A percentile compares a stretch with the other conserved stretches of the same genome.
Evolutionary conservation across 345 rosid species (phyloP).

Genomic region (Hypericum androsaemum): DNA sequence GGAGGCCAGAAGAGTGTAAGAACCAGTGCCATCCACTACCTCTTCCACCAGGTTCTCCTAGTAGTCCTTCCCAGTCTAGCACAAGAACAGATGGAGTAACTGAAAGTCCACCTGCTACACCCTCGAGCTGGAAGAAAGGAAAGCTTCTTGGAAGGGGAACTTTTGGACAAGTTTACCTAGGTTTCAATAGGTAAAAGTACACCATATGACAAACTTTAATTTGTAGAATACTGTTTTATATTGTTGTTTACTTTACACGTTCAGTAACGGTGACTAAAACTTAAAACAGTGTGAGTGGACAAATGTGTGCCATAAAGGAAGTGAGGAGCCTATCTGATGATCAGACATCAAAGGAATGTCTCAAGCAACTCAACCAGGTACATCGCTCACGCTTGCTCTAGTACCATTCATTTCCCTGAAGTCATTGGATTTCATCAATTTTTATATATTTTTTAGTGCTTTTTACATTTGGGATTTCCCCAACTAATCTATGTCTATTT

Average conservation of each 20-base stretch:
- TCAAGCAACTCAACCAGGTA: slow-evolving; percentile 92
- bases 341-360: slow-evolving; percentile 69
- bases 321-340: slow-evolving; percentile 75
- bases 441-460: no score
- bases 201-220: background rate
- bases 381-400: background rate
- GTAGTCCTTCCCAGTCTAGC: slow-evolving; percentile 50
- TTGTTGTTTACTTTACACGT: slow-evolving; percentile 1
- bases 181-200: slow-evolving; percentile 66
- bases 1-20: slow-evolving; percentile 50
- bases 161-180: slow-evolving; percentile 88
- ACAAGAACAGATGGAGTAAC: slow-evolving; percentile 30
- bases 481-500: background rate
- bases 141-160: slow-evolving; percentile 90
- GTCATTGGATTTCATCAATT: no score
- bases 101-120: slow-evolving; percentile 25
- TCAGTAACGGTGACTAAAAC: slow-evolving; percentile 15
- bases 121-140: slow-evolving; percentile 79
- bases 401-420: no score
- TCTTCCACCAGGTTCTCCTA: slow-evolving; percentile 88
- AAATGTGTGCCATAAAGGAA: slow-evolving; percentile 97
- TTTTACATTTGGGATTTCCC: no score
- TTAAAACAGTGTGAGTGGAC: slow-evolving; percentile 64
- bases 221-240: slow-evolving; percentile 2
- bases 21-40: slow-evolving; percentile 74